phyloP scores from a whole-genome alignment of 129 eudicot genomes.

The Artemisia tridentata region DNA sequence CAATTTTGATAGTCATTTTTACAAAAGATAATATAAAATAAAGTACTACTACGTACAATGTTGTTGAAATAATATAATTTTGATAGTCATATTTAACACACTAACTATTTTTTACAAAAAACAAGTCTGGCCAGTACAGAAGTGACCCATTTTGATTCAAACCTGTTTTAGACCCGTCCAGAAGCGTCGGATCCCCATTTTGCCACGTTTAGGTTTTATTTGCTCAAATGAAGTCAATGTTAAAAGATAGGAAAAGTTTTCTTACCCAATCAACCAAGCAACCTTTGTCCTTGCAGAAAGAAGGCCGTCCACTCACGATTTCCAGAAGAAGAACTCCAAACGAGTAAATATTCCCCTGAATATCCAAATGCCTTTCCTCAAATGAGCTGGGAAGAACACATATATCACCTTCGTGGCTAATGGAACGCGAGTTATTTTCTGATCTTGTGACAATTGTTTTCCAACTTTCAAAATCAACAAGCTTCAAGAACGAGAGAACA shows the following conservation, averaged over 20 bases:
- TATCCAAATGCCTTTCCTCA: constrained; percentile 64
- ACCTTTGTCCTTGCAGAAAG: constrained; percentile 74
- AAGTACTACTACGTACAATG: background rate
- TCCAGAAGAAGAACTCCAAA: constrained; percentile 88
- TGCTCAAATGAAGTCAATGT: background rate
- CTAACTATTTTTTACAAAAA: background rate
- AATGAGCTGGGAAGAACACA: constrained; percentile 78
- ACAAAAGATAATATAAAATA: no score
- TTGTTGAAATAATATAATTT: background rate
- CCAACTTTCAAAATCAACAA: constrained; percentile 98
- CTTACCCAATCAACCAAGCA: constrained; percentile 91
- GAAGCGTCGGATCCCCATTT: no score
- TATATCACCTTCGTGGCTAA: constrained; percentile 71
- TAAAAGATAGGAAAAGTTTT: background rate
- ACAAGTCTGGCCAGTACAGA: no score
- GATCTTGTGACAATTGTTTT: constrained; percentile 77
- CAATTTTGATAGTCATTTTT: background rate
- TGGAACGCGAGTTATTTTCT: constrained; percentile 62
- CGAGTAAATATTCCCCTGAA: constrained; percentile 77
- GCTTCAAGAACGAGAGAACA: constrained; percentile 37
- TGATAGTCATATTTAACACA: background rate
- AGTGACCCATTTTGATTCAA: background rate
- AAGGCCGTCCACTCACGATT: constrained; percentile 80
- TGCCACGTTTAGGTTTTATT: background rate
- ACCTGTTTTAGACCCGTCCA: background rate